Conservation (phyloP, 257 asterid genomes). For the Sherardia arvensis region DNA sequence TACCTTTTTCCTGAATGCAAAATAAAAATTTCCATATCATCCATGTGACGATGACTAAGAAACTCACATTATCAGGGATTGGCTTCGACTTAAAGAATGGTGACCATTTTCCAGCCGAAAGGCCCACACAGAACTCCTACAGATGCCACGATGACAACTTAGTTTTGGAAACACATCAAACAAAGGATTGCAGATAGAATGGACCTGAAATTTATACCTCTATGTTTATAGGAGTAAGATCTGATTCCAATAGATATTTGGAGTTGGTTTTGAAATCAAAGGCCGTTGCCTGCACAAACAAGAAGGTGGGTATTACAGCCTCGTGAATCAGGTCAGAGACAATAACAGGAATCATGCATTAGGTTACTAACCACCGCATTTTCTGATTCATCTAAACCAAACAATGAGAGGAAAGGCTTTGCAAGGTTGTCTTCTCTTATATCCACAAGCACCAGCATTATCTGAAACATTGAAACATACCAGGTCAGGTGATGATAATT, state of each 20-base stretch:
- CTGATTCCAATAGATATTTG: constrained; percentile 61
- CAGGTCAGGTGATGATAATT: constrained; percentile 3
- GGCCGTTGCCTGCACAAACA: constrained; percentile 43
- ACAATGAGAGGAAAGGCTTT: constrained; percentile 82
- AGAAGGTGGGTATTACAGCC: not conserved
- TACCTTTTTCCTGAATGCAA: not conserved
- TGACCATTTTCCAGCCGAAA: constrained; percentile 38
- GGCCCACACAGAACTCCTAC: constrained; percentile 67
- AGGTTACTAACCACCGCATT: constrained; percentile 40
- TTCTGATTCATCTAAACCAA: constrained; percentile 75
- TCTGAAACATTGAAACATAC: constrained; percentile 35
- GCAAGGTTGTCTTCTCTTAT: constrained; percentile 74
- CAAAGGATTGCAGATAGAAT: constrained; percentile 10
- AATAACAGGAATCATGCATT: not conserved
- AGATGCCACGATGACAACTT: constrained; percentile 16
- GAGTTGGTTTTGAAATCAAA: constrained; percentile 54
- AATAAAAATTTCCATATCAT: not conserved
- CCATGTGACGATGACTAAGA: not conserved
- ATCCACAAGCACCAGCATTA: constrained; percentile 67
- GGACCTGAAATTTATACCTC: constrained; percentile 35
- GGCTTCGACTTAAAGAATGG: constrained; percentile 85
- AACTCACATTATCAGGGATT: constrained; percentile 70
- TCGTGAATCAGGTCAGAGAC: not conserved
- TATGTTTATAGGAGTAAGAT: constrained; percentile 48
- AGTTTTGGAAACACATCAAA: constrained; percentile 5